phyloP scores from a whole-genome alignment of 1,284 basidiomycete species.

The Ceratobasidium sp. region DNA sequence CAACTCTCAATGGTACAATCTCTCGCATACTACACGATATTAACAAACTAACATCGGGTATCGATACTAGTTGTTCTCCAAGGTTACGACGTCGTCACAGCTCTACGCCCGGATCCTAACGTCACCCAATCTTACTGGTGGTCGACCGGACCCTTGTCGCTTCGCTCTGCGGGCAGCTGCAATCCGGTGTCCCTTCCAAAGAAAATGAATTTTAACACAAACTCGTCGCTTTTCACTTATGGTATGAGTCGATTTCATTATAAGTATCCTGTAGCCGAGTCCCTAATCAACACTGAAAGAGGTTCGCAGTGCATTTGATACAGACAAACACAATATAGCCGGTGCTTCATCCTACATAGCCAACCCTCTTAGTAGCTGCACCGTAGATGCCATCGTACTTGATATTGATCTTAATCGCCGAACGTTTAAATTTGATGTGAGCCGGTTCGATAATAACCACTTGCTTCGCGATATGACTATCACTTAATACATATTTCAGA shows the following conservation, averaged over 20 bases:
- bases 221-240: slow-evolving; percentile 23
- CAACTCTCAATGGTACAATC: slow-evolving; percentile 3
- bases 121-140: slow-evolving; percentile 22
- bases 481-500: slow-evolving; percentile 3
- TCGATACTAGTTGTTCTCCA: slow-evolving; percentile 14
- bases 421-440: slow-evolving; percentile 11
- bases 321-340: background rate
- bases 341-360: slow-evolving; percentile 15
- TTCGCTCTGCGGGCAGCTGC: slow-evolving; percentile 16
- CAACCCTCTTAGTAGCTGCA: slow-evolving; percentile 25
- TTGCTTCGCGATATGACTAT: background rate
- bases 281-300: background rate
- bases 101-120: slow-evolving; percentile 19
- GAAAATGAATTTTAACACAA: background rate
- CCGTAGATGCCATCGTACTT: background rate
- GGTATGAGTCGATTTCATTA: slow-evolving; percentile 3
- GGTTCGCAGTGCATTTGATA: background rate
- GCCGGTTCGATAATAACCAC: background rate
- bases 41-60: background rate
- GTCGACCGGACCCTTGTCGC: background rate
- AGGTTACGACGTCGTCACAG: slow-evolving; percentile 10
- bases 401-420: background rate
- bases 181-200: background rate
- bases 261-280: background rate
- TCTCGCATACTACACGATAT: background rate